Base-by-base conservation (phyloP, 164 flowering plant species). In the Platanus orientalis region DNA sequence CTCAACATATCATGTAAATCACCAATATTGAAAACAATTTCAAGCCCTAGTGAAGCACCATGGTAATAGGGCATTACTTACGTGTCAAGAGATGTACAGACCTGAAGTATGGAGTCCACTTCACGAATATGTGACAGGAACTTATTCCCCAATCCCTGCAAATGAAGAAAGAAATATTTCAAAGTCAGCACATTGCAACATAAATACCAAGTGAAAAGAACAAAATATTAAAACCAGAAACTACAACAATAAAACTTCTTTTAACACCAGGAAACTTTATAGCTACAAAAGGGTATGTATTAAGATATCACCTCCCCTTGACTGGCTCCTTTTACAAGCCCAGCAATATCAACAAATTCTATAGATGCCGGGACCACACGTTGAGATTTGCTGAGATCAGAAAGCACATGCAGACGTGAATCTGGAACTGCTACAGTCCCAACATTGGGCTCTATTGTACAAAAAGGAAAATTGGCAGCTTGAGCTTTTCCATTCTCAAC, bases 401-500 rank as follows among this genome's bases (percentile, higher is more conserved):
- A 88, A 75, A 95, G 99, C 29, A 89, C 90, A 44, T 73, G 63
- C 44, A 95, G 85, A 61, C 97, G 90, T 36, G 81, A 68, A 79
- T 95, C 99, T 9, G 99, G 99, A 62, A 95, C 97, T 29, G 88
- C 97, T 72, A 95, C 97, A 54, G 81, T 84, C 54, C 99, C 99
- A 25, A 95, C 97, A 77, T 95, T 95, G 49, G 97, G 99, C 76
- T 95, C 99, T 67, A 95, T 95, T 16, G 99, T 95, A 64, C 99
- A 95, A 69, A 95, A 95, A 14, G 99, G 99, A 64, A 83, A 95
- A 78, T 95, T 95, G 44, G 99, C 99, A 77, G 97, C 99, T 73
- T 95, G 99, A 70, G 99, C 99, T 73, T 92, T 95, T 51, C 97
- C 99, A 76, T 92, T 95, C 75, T 95, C 99, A 58, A 95, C 97